Evolutionary conservation across 495 filamentous ascomycete species (phyloP).

Genomic region (Elasticomyces elasticus): DNA sequence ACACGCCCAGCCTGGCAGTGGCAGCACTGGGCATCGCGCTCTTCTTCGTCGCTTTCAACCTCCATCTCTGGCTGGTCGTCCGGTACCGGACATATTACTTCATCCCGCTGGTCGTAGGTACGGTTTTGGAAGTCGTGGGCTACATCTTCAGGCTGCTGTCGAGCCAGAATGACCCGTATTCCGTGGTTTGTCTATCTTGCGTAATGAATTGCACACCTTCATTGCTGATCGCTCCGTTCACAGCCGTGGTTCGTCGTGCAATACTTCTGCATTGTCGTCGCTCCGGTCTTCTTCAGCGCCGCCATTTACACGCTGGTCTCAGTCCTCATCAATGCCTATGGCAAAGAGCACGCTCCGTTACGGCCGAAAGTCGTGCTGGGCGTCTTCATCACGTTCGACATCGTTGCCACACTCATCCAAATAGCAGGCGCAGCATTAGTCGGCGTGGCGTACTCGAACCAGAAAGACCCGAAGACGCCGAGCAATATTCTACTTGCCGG

Average conservation of each 20-base stretch:
- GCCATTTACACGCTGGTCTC: conserved; percentile 41
- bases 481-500: conserved; percentile 45
- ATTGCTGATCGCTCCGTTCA: neutral
- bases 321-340: conserved; percentile 32
- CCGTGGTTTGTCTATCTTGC: conserved; percentile 19
- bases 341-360: conserved; percentile 28
- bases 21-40: conserved; percentile 42
- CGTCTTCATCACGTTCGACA: conserved; percentile 42
- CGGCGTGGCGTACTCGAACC: conserved; percentile 34
- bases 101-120: conserved; percentile 32
- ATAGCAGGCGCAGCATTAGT: conserved; percentile 42
- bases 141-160: conserved; percentile 44
- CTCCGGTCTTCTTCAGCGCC: conserved; percentile 47
- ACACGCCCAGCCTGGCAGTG: conserved; percentile 39
- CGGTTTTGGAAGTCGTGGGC: conserved; percentile 41
- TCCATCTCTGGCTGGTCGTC: conserved; percentile 42
- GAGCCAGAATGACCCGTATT: conserved; percentile 36
- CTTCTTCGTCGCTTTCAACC: conserved; percentile 39
- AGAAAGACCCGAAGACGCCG: conserved; percentile 35
- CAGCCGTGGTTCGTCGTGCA: conserved; percentile 44
- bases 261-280: conserved; percentile 51
- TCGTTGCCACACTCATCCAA: conserved; percentile 42
- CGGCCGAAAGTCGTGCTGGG: conserved; percentile 34
- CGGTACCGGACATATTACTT: conserved; percentile 49
- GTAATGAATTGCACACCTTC: neutral